phyloP scores from a whole-genome alignment of 257 asterid genomes.

The Catharanthus roseus region DNA sequence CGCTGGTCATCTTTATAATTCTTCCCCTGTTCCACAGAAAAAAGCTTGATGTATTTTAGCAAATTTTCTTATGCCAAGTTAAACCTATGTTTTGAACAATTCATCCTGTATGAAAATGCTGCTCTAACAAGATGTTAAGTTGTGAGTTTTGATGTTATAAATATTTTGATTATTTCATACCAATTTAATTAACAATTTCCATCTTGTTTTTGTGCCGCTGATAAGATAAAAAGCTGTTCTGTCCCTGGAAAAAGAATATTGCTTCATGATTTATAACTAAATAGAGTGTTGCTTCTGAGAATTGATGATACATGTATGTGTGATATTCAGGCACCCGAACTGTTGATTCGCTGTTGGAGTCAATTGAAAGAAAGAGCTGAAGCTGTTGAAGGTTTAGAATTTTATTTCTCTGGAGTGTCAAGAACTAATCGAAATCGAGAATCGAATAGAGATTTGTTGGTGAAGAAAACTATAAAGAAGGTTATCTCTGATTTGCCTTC shows the following conservation, averaged over 20 bases:
- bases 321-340: slow-evolving; percentile 39
- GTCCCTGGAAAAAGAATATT: background rate
- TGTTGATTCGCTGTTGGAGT: slow-evolving; percentile 38
- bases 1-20: background rate
- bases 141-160: background rate
- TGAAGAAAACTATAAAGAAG: slow-evolving; percentile 28
- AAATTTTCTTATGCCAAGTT: background rate
- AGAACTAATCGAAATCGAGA: slow-evolving; percentile 5
- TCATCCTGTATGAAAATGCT: background rate
- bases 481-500: slow-evolving; percentile 34
- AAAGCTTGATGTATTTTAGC: background rate
- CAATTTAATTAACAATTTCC: background rate
- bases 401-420: slow-evolving; percentile 18
- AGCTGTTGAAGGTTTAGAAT: slow-evolving; percentile 24
- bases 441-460: slow-evolving; percentile 25
- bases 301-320: slow-evolving; percentile 9
- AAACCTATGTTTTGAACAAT: background rate
- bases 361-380: slow-evolving; percentile 33
- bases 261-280: background rate
- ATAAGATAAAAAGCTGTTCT: background rate
- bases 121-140: background rate
- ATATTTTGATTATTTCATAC: background rate
- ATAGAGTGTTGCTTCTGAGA: background rate
- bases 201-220: background rate
- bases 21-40: background rate